These are phyloP conservation scores for Saccharum hybrid DNA, from an alignment of 202 grass and related monocot species.

Conservation along the genomic window DNA sequence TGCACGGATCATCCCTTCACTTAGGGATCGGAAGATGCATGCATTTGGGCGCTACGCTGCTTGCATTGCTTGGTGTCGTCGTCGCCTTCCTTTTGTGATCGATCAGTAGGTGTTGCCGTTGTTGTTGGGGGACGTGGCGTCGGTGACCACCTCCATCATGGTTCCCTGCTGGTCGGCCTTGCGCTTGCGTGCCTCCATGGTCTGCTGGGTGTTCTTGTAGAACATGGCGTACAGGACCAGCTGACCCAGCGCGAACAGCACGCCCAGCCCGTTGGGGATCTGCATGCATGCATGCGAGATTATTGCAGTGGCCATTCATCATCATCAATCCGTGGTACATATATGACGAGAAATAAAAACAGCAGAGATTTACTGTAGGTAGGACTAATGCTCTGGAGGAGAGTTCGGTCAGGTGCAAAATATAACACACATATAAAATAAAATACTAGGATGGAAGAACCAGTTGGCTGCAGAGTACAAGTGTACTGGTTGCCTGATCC, in stretches of 20 bases:
- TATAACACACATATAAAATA: too few species aligned
- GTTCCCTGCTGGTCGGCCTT: slow-evolving; percentile 64
- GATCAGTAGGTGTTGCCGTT: slow-evolving; percentile 27
- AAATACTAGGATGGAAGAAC: too few species aligned
- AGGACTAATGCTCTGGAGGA: background rate
- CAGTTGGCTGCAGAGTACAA: background rate
- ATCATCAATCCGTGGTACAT: background rate
- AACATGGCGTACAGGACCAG: slow-evolving; percentile 71
- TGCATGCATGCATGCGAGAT: slow-evolving; percentile 10
- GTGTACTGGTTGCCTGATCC: background rate
- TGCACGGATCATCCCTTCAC: background rate
- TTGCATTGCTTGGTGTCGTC: background rate
- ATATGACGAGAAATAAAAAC: background rate
- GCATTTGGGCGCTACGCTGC: too few species aligned
- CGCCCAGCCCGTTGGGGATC: slow-evolving; percentile 85
- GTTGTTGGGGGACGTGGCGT: slow-evolving; percentile 8
- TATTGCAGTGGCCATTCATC: too few species aligned
- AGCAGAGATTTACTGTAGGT: background rate
- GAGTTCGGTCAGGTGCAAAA: background rate
- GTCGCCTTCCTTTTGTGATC: background rate
- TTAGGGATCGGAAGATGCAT: background rate
- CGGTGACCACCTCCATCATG: slow-evolving; percentile 70
- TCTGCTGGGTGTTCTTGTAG: slow-evolving; percentile 75
- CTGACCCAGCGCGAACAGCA: slow-evolving; percentile 65
- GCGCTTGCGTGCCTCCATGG: slow-evolving; percentile 60